Percentiles rank a stretch among this genome's conserved stretches.
These are phyloP conservation scores for Diospyros lotus DNA, from an alignment of 148 eudicot genomes.

Conservation along the genomic window DNA sequence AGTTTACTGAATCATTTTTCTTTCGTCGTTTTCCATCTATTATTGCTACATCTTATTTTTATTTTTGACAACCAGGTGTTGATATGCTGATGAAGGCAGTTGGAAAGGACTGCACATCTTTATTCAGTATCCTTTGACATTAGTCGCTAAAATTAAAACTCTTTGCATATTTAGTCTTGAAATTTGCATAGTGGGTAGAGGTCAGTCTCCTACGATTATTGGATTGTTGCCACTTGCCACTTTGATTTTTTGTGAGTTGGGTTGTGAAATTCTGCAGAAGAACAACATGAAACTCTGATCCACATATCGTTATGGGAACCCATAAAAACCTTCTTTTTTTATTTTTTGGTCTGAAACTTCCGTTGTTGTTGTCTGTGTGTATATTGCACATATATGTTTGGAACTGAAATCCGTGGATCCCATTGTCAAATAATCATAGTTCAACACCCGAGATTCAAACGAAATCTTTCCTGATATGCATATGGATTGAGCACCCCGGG, in stretches of 20 bases:
- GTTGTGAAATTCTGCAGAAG: not conserved
- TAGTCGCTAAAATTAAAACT: not conserved
- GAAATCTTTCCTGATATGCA: not conserved
- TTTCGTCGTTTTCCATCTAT: not conserved
- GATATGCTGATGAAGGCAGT: conserved; percentile 94
- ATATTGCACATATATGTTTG: too few species aligned
- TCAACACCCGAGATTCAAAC: not conserved
- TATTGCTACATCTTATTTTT: not conserved
- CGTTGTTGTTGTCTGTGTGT: too few species aligned
- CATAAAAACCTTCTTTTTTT: not conserved
- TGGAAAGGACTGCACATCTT: conserved; percentile 84
- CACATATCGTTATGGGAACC: not conserved
- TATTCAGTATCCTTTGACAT: conserved; percentile 92
- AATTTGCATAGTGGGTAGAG: too few species aligned
- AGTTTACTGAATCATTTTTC: not conserved
- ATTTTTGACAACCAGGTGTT: conserved; percentile 44
- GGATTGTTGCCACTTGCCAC: too few species aligned
- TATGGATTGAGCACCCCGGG: not conserved
- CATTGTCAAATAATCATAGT: too few species aligned
- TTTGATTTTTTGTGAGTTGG: not conserved
- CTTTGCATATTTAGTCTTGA: not conserved
- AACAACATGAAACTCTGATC: not conserved
- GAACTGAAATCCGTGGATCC: too few species aligned
- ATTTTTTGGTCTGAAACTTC: too few species aligned
- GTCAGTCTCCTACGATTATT: too few species aligned